Evolutionary conservation across 495 filamentous ascomycete genomes (phyloP).

Genomic region (Aspergillus kassunensis): DNA sequence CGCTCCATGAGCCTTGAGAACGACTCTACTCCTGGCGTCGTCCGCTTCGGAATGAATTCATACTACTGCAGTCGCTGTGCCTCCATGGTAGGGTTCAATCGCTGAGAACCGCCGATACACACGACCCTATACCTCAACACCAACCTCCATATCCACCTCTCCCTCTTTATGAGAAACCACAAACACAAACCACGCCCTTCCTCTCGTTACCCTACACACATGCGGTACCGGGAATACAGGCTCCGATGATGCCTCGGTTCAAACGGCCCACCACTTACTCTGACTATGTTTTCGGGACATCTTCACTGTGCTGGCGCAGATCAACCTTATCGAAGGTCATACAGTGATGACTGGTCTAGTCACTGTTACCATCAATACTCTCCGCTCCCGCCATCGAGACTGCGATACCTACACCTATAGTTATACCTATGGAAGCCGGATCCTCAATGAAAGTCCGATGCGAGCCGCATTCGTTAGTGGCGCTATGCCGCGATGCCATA

Average conservation of each 20-base stretch:
- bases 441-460: neutral
- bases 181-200: neutral
- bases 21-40: constrained; percentile 48
- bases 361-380: neutral
- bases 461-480: neutral
- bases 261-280: constrained; percentile 4
- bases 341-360: constrained; percentile 1
- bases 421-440: neutral
- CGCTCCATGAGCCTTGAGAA: constrained; percentile 42
- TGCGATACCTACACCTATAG: neutral
- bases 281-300: constrained; percentile 1
- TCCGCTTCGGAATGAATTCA: constrained; percentile 71
- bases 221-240: neutral
- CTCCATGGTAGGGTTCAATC: constrained; percentile 62
- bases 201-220: neutral
- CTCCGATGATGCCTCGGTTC: neutral
- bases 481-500: neutral
- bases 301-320: constrained; percentile 18
- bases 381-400: neutral
- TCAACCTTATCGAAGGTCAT: neutral
- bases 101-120: constrained; percentile 40
- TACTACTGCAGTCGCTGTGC: constrained; percentile 78
- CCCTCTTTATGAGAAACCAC: neutral
- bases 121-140: neutral
- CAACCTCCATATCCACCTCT: neutral